Percentiles rank a stretch among this genome's conserved stretches.
Evolutionary conservation across 768 basidiomycete genomes (phyloP).

Genomic region (Leucosporidium yakuticum): DNA sequence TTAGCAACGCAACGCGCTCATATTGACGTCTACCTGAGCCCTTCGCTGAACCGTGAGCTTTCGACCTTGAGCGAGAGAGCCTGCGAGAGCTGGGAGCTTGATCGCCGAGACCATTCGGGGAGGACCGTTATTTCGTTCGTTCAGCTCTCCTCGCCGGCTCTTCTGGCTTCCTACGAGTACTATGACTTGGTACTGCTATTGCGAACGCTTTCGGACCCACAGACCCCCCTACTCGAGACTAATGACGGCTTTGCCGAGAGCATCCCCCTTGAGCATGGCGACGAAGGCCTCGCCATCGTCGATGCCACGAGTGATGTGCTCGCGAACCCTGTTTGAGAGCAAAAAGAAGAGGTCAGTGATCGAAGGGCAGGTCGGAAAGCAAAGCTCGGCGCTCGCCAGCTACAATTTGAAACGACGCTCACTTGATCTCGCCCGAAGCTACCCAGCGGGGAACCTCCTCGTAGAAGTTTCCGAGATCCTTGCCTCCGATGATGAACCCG

Average conservation of each 20-base stretch:
- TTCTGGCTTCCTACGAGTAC: too few relatives aligned
- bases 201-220: too few relatives aligned
- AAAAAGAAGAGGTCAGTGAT: constrained; percentile 23
- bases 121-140: too few relatives aligned
- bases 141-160: too few relatives aligned
- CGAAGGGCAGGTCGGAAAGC: not conserved
- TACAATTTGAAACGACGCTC: not conserved
- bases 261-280: constrained; percentile 31
- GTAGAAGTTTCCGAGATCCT: constrained; percentile 39
- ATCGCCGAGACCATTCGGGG: too few relatives aligned
- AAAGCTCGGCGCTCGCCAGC: too few relatives aligned
- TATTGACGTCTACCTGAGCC: too few relatives aligned
- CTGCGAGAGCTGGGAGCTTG: too few relatives aligned
- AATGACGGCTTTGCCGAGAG: constrained; percentile 37
- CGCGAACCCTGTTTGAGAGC: constrained; percentile 35
- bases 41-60: too few relatives aligned
- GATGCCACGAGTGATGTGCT: constrained; percentile 39
- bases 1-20: too few relatives aligned
- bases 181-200: too few relatives aligned
- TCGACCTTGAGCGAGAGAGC: too few relatives aligned
- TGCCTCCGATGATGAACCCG: constrained; percentile 19
- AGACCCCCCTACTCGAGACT: constrained; percentile 2
- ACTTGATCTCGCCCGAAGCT: constrained; percentile 35
- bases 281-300: constrained; percentile 40
- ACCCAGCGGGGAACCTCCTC: constrained; percentile 33